Evolutionary conservation across 768 basidiomycete genomes (phyloP).

Genomic region (Suillus cothurnatus): DNA sequence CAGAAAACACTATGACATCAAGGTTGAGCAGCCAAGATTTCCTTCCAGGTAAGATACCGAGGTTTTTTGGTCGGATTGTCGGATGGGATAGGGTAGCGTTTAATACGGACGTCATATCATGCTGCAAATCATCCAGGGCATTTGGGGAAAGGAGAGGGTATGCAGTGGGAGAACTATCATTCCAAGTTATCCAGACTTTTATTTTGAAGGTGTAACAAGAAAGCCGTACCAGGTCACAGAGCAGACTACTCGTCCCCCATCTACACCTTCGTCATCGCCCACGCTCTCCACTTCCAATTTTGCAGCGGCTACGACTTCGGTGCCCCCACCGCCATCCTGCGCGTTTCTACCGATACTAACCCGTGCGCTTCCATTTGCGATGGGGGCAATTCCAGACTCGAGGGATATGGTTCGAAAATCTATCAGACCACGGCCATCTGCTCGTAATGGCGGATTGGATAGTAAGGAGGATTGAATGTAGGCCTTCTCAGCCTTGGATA

Average conservation of each 20-base stretch:
- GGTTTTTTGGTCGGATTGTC: conserved; percentile 66
- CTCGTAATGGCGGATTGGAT: conserved; percentile 61
- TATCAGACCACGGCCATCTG: conserved; percentile 69
- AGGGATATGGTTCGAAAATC: conserved; percentile 73
- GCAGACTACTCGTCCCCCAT: conserved; percentile 66
- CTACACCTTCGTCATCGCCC: conserved; percentile 43
- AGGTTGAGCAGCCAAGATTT: conserved; percentile 79
- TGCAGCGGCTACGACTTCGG: conserved; percentile 76
- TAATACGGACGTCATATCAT: conserved; percentile 67
- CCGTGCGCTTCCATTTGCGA: conserved; percentile 84
- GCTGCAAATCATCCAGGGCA: conserved; percentile 75
- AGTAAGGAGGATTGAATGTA: conserved; percentile 72
- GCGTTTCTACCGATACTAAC: conserved; percentile 66
- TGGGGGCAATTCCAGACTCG: conserved; percentile 76
- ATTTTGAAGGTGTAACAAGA: background rate
- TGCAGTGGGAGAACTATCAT: conserved; percentile 76
- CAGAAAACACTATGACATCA: conserved; percentile 73
- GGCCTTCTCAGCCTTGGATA: conserved; percentile 81
- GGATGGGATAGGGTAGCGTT: conserved; percentile 66
- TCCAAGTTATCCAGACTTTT: conserved; percentile 18
- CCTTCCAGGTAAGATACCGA: conserved; percentile 56
- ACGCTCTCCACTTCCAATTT: conserved; percentile 79
- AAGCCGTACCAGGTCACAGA: conserved; percentile 75
- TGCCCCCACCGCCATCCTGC: conserved; percentile 66
- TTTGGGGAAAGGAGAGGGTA: conserved; percentile 67